phyloP scores from a whole-genome alignment of 2,329 filamentous ascomycete genomes.

The Aschersonia sp. region DNA sequence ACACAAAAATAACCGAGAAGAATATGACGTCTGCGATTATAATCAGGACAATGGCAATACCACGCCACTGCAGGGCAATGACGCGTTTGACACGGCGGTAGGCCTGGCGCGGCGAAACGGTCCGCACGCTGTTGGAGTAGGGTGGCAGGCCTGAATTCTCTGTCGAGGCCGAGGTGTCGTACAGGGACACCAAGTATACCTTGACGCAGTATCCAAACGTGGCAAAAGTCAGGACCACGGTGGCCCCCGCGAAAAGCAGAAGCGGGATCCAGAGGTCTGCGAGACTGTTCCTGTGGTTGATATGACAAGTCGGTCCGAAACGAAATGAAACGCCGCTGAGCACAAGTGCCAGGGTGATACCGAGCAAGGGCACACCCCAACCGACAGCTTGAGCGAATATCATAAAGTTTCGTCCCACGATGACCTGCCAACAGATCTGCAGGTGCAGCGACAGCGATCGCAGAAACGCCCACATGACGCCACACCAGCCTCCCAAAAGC shows the following conservation, averaged over 20 bases:
- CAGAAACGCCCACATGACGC: conserved; percentile 81
- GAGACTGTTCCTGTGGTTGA: conserved; percentile 78
- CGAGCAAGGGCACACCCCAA: conserved; percentile 69
- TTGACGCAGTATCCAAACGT: conserved; percentile 91
- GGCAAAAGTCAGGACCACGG: conserved; percentile 65
- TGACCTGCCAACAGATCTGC: conserved; percentile 94
- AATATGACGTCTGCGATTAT: conserved; percentile 87
- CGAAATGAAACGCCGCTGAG: conserved; percentile 89
- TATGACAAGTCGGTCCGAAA: conserved; percentile 83
- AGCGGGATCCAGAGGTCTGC: conserved; percentile 84
- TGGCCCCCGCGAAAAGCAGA: conserved; percentile 59
- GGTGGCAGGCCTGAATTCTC: conserved; percentile 54
- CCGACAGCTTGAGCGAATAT: conserved; percentile 65
- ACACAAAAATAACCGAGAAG: conserved; percentile 83
- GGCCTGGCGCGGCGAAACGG: conserved; percentile 70
- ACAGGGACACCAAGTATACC: conserved; percentile 76
- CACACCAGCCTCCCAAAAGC: conserved; percentile 71
- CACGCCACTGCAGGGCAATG: conserved; percentile 85
- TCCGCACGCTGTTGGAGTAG: conserved; percentile 60
- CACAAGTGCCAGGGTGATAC: conserved; percentile 61
- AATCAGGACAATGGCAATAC: conserved; percentile 76
- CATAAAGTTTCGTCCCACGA: conserved; percentile 82
- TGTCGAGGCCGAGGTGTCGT: conserved; percentile 56
- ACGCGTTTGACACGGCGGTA: conserved; percentile 79
- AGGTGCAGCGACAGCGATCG: conserved; percentile 84